Base-by-base conservation (phyloP, 1,284 basidiomycete genomes). In the Xerocomus nothofagi region DNA sequence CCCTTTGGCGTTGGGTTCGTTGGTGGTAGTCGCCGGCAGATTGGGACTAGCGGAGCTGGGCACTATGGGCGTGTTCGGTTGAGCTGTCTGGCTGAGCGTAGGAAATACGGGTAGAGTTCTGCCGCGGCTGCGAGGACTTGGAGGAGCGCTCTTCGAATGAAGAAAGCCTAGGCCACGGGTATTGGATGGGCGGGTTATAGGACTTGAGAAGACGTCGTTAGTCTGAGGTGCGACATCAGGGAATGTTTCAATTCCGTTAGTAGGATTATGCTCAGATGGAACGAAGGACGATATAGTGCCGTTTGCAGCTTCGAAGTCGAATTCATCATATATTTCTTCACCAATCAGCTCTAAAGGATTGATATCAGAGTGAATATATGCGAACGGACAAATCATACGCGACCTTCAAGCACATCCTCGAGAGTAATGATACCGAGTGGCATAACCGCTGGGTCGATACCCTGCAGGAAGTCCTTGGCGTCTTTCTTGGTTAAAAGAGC, bases 381-480 rank as follows among this genome's bases (percentile, higher is more conserved):
- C 29, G n/a, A n/a, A 41, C 29, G 31, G 45, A 24, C 6, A 41
- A 2, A 42, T n/a, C 26, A 26, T 14, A 23, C 39, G 60, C 34
- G 50, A 86, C 89, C 86, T 80, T 96, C 93, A 9, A 96, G 75
- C 15, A 96, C 91, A 57, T 96, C 93, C 68, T 96, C 93, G 3
- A 96, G 77, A 1, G 93, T 96, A 57, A 96, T 95, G 65, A 96
- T 93, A 51, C 93, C 93, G 21, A 96, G 74, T 2, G 92, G 92
- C 75, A 82, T 85, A 27, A 88, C 76, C 26, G 84, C 80, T 0
- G 79, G 85, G 65, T 86, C 88, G 40, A 89, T 79, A 43, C 78
- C 79, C 71, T 87, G 83, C 62, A 91, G 72, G 70, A 92, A 90
- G 79, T 86, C 81, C 27, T 84, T 80, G 21, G 86, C 87, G 41